Evolutionary conservation across 768 basidiomycete species (phyloP), one percentile per base, ranked within the genome.

Genomic region (Cyclocybe cylindracea): DNA sequence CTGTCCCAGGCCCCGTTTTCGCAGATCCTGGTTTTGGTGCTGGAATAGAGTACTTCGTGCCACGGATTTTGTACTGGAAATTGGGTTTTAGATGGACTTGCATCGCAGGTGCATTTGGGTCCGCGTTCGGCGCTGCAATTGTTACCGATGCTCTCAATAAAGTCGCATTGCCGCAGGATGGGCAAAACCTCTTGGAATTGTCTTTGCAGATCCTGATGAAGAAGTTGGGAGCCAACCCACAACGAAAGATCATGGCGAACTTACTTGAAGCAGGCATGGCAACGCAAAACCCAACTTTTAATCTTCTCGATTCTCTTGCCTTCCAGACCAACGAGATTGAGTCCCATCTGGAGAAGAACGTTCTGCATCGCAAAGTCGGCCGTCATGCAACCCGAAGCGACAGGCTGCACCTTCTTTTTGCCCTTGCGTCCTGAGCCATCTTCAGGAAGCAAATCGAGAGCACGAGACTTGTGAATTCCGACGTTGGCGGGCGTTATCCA

Each of bases 281-380:
- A 99, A 50, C 97, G 74, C 63, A 98, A 71, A 1, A 98, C 93
- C 92, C 94, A 98, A 53, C 85, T 98, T 70, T 95, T 94, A 24
- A 98, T 86, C 61, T 84, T 89, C 56, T 89, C 82, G 52, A 99
- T 96, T 59, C 84, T 78, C 72, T 88, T 95, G 4, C 97, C 97
- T 56, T 94, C 93, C 6, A 90, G 81, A 7, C 94, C 87, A 9
- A 99, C 86, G 29, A 98, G 77, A 54, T 87, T 89, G 56, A 99
- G 71, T 0, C 90, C 90, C 90, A 98, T 94, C 68, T 97, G 95
- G 45, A 99, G 70, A 56, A 96, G 71, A 16, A 98, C 92, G 62
- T 99, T 99, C 71, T 99, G 97, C 86, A 99, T 97, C 13, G 97
- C 97, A 68, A 94, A 98, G 80, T 99, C 97, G 16, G 91, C 91